Base-by-base conservation (phyloP, 768 basidiomycete species). In the Suillus subaureus region DNA sequence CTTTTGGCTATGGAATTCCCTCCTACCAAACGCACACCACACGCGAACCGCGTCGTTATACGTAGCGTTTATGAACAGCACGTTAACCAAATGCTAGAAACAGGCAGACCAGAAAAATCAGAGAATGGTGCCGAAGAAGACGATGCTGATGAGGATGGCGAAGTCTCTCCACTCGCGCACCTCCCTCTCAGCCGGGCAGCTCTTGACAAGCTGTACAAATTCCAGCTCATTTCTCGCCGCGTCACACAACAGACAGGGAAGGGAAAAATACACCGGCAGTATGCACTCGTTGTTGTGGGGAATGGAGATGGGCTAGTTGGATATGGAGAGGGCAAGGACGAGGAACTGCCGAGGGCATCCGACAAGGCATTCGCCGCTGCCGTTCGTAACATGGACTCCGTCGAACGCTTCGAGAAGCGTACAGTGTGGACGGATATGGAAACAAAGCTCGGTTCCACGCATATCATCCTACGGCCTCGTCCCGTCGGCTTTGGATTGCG, bases 341-440 rank as follows among this genome's bases (percentile, higher is more conserved):
- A 76, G 3, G 88, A 91, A 45, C 70, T 71, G 1, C 66, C 80
- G 8, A 77, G 81, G 21, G 93, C 92, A 3, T 73, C 82, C 18
- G 77, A 76, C 55, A 87, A 89, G 74, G 84, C 90, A n/a, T 78
- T 85, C 68, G 77, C 82, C 42, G 78, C 87, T 80, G 97, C 94
- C 2, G 82, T 97, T 35, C 84, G 90, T 67, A 92, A 89, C 72
- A 91, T 98, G 90, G 97, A 98, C 77, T 90, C 83, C 71, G 94
- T 99, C 63, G 91, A 93, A 69, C 88, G 94, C n/a, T 98, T 95
- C 78, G 97, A 99, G 77, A 82, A 88, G 68, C 86, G 97, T 61
- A 99, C 97, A n/a, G 83, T 97, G 21, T 98, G 94, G 93, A 94
- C 94, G 26, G 92, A 95, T 61, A 87, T 96, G 82, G 81, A 85